These are phyloP conservation scores for Thalassiosira ordinaria DNA, from an alignment of 352 stramenopile genomes.

Conservation along the genomic window DNA sequence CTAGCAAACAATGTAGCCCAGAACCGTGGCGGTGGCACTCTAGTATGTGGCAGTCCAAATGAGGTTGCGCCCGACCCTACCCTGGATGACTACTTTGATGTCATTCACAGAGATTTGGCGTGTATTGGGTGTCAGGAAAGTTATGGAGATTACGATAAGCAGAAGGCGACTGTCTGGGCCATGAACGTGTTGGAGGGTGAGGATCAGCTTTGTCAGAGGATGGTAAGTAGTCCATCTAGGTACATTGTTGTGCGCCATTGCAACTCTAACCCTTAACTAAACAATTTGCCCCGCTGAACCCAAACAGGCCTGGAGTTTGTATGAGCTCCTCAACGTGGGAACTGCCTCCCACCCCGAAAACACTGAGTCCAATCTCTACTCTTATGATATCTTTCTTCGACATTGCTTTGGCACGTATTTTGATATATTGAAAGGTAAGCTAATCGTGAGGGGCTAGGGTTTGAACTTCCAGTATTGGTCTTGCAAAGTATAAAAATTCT, in stretches of 20 bases:
- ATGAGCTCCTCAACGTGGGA: constrained; percentile 69
- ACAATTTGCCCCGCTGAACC: too few relatives aligned
- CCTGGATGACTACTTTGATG: constrained; percentile 70
- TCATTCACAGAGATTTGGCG: constrained; percentile 52
- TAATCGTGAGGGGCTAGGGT: too few relatives aligned
- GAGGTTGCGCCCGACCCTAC: constrained; percentile 63
- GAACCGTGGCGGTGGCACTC: constrained; percentile 18
- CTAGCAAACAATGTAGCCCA: background rate
- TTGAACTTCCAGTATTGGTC: too few relatives aligned
- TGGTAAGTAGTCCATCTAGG: too few relatives aligned
- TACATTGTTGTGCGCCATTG: too few relatives aligned
- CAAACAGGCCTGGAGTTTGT: constrained; percentile 66
- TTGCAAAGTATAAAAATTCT: too few relatives aligned
- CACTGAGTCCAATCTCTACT: constrained; percentile 64
- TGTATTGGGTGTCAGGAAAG: constrained; percentile 56
- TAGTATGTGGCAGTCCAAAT: constrained; percentile 64
- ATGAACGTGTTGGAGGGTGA: constrained; percentile 61
- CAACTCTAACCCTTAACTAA: too few relatives aligned
- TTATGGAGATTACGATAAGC: constrained; percentile 54
- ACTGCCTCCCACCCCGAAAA: constrained; percentile 60
- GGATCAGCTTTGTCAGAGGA: constrained; percentile 79
- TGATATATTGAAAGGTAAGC: constrained; percentile 5
- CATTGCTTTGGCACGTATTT: constrained; percentile 78
- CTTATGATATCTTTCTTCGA: constrained; percentile 78
- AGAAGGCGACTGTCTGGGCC: constrained; percentile 62